Evolutionary conservation across 306 rosid species (phyloP), one percentile per base, ranked within the genome.

Genomic region (Casuarina cunninghamiana): DNA sequence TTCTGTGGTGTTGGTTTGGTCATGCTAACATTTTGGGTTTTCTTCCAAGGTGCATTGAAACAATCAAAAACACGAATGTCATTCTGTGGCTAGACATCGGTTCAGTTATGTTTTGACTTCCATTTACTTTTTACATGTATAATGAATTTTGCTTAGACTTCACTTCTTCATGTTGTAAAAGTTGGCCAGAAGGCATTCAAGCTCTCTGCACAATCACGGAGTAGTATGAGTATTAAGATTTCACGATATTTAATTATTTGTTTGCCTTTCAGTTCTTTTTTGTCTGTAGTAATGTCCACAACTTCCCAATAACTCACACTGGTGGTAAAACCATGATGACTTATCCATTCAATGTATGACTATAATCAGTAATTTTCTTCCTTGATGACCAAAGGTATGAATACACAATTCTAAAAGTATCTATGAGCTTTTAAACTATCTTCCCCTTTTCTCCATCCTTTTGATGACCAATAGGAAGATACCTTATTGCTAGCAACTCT

Each of bases 91-190:
- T 58, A 37, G 38, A 67, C 17, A 39, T 17, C 42, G 71, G 42
- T n/a, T 41, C 32, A 17, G 0, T 67, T 67, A 6, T 55, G 35
- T 37, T n/a, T 69, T 26, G 32, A 26, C 32, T 26, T 26, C 32
- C 32, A 26, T 26, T 26, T 26, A 26, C 1, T 26, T 26, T 26
- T 26, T 26, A 21, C 53, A 53, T 39, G 21, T 68, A 58, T 51
- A 74, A 46, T 60, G 53, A 21, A 39, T 78, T 72, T 53, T 44
- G 62, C 70, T 50, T 69, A 3, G 39, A 50, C 58, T 83, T 63
- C 48, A 71, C 73, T 63, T 48, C 71, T 63, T 79, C 71, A 71
- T 53, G 21, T 53, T 44, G 37, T 74, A 67, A 60, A 50, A 57
- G 74, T 32, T 2, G 41, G 43, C 35, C 45, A 12, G 38, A 55